These are phyloP conservation scores for Medicago ruthenica DNA, from an alignment of 306 rosid species.

Conservation along the genomic window DNA sequence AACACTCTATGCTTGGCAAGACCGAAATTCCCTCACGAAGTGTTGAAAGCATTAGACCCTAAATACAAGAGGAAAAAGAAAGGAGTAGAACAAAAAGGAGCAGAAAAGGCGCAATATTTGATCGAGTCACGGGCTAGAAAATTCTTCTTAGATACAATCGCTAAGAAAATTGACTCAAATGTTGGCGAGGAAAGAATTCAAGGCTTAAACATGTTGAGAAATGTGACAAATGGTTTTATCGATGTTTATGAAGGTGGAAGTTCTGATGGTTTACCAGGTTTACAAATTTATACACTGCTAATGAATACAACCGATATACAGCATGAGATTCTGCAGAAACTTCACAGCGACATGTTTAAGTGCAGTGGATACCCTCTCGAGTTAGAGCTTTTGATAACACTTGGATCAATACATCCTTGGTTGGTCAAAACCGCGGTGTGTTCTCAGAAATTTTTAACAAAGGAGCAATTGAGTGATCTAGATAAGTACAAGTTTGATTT, in stretches of 20 bases:
- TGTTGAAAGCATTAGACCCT: conserved; percentile 73
- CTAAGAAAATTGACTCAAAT: conserved; percentile 79
- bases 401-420: conserved; percentile 99
- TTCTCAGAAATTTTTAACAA: conserved; percentile 65
- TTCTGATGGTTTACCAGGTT: conserved; percentile 83
- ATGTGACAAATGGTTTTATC: conserved; percentile 75
- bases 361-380: conserved; percentile 82
- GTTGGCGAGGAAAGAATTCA: conserved; percentile 67
- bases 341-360: conserved; percentile 61
- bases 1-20: conserved; percentile 94
- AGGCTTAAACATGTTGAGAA: conserved; percentile 84
- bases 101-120: conserved; percentile 52
- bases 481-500: conserved; percentile 74
- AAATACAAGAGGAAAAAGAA: conserved; percentile 63
- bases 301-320: conserved; percentile 88
- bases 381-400: conserved; percentile 90
- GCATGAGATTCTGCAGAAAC: conserved; percentile 61
- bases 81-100: conserved; percentile 26
- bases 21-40: conserved; percentile 76
- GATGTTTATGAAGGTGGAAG: conserved; percentile 89
- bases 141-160: conserved; percentile 80
- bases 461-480: conserved; percentile 55
- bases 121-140: conserved; percentile 81
- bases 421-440: conserved; percentile 74
- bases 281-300: conserved; percentile 87